Base-by-base conservation (phyloP, 768 basidiomycete species). In the Lepiota subincarnata region DNA sequence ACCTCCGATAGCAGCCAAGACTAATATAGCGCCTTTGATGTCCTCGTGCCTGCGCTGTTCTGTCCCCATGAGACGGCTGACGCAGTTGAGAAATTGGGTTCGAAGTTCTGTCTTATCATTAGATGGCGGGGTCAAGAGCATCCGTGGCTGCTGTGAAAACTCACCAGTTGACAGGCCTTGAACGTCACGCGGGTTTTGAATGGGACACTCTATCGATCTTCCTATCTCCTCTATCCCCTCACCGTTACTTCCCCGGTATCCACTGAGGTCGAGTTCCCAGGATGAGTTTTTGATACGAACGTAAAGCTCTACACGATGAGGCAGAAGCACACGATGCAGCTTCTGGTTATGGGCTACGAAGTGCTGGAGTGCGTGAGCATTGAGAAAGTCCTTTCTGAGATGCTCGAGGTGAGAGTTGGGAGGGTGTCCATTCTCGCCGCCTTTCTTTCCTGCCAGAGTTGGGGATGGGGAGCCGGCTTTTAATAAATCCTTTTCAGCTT, bases 301-400 rank as follows among this genome's bases (percentile, higher is more conserved):
- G n/a, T 50, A 50, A 16, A 50, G 49, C 28, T 50, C 49, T 4
- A 50, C 40, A n/a, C 49, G 49, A 22, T 50, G 49, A 6, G 49
- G 40, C 13, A 50, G 39, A 16, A 43, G 49, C 28, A 31, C 20
- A 31, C 40, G 40, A 50, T 42, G 50, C 3, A 43, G 40, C 11
- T 50, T 50, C 10, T 40, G 16, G 6, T 42, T 50, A 6, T 43
- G 50, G 3, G 39, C 18, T 6, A 50, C 50, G 7, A 50, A 42
- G 6, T 42, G 40, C 28, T 50, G 50, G 7, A 50, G 40, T 13
- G 40, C 40, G 11, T 50, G 40, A 2, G 50, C 50, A 13, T 50
- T 50, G 11, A 50, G 31, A 11, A 50, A 50, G 22, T 50, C 50
- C 35, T 34, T 50, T 34, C 26, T 19, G 11, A 50, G 50, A 24